A percentile compares a stretch with the other conserved stretches of the same genome.
These are phyloP conservation scores for Curvularia verruculosa DNA, from an alignment of 2,329 filamentous ascomycete species.

Conservation along the genomic window DNA sequence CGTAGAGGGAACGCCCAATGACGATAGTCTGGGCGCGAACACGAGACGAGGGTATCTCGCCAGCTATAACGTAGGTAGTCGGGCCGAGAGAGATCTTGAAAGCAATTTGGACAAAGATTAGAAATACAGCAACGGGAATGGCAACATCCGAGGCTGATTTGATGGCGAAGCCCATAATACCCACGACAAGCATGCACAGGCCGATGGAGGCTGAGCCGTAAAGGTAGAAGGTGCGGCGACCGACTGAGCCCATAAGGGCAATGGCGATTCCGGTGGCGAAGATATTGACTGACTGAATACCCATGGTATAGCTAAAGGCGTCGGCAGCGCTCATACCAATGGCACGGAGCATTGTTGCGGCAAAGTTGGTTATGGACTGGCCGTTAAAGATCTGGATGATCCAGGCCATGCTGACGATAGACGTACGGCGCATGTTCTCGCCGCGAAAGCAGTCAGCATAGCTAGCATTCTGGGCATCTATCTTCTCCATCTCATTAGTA, in stretches of 20 bases:
- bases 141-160: constrained; percentile 16
- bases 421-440: constrained; percentile 57
- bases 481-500: constrained; percentile 75
- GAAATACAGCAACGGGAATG: constrained; percentile 22
- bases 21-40: constrained; percentile 89
- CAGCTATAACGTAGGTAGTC: constrained; percentile 82
- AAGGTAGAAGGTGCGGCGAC: constrained; percentile 55
- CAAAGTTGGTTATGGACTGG: constrained; percentile 27
- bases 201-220: no score
- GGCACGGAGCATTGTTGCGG: constrained; percentile 51
- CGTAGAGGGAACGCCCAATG: constrained; percentile 61
- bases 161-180: constrained; percentile 21
- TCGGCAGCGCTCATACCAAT: constrained; percentile 46
- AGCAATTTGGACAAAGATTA: constrained; percentile 23
- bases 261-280: constrained; percentile 77
- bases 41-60: constrained; percentile 79
- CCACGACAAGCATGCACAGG: constrained; percentile 6
- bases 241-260: constrained; percentile 77
- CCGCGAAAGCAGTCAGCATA: constrained; percentile 83
- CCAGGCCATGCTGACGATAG: constrained; percentile 60
- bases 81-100: constrained; percentile 66
- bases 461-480: constrained; percentile 66
- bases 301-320: constrained; percentile 53
- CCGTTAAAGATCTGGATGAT: constrained; percentile 46
- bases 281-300: constrained; percentile 67